Conservation (phyloP, 2,329 filamentous ascomycete species). For the Alternaria alternata region DNA sequence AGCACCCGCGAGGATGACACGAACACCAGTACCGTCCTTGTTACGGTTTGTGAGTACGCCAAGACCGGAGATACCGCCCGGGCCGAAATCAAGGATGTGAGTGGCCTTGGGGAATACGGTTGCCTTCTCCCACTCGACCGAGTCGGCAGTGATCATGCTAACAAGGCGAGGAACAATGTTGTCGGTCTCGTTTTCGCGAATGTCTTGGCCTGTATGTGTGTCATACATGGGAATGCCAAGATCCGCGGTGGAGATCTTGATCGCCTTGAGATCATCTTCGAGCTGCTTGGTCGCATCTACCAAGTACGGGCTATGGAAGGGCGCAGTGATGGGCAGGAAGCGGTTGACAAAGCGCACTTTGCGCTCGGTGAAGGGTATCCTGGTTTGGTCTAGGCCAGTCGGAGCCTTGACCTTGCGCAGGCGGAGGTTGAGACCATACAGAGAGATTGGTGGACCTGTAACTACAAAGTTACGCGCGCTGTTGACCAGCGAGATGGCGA, state of each 20-base stretch:
- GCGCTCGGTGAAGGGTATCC: slow-evolving; percentile 92
- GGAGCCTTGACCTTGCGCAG: slow-evolving; percentile 96
- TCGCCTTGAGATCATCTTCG: slow-evolving; percentile 83
- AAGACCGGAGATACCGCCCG: slow-evolving; percentile 94
- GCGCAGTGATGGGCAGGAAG: slow-evolving; percentile 95
- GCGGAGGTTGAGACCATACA: slow-evolving; percentile 95
- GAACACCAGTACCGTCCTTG: slow-evolving; percentile 97
- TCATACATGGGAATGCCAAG: slow-evolving; percentile 88
- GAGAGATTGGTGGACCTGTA: slow-evolving; percentile 91
- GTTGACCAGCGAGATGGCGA: slow-evolving; percentile 94
- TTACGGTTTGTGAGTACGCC: slow-evolving; percentile 97
- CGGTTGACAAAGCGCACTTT: slow-evolving; percentile 97
- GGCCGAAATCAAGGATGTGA: slow-evolving; percentile 95
- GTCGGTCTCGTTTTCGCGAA: slow-evolving; percentile 71
- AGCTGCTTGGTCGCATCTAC: slow-evolving; percentile 82
- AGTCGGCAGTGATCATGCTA: slow-evolving; percentile 91
- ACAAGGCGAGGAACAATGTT: slow-evolving; percentile 88
- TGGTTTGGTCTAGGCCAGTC: slow-evolving; percentile 95
- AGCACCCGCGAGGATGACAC: slow-evolving; percentile 93
- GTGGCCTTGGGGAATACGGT: slow-evolving; percentile 91
- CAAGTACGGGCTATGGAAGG: slow-evolving; percentile 97
- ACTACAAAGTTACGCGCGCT: slow-evolving; percentile 97
- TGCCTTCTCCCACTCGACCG: slow-evolving; percentile 95
- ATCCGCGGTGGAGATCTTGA: slow-evolving; percentile 75
- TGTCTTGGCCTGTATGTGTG: slow-evolving; percentile 79